Conservation (phyloP, 2,329 filamentous ascomycete genomes). For the Pseudopithomyces maydicus region DNA sequence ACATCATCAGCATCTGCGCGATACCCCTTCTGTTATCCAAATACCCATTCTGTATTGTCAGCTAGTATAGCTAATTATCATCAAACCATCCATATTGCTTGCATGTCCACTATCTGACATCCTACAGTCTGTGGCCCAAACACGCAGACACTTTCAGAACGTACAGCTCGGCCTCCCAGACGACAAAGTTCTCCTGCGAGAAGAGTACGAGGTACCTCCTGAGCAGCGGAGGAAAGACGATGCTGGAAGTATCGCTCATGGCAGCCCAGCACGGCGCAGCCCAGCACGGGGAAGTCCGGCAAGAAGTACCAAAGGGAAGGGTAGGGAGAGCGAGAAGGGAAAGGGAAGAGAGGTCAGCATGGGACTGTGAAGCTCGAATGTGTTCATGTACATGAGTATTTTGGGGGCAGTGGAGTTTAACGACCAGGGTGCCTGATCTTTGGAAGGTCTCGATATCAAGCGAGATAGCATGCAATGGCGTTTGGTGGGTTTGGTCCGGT, state of each 20-base stretch:
- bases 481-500: too few species aligned
- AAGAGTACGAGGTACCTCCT: conserved; percentile 22
- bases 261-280: conserved; percentile 15
- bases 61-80: neutral
- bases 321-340: conserved; percentile 19
- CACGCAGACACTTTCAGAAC: conserved; percentile 36
- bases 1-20: too few species aligned
- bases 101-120: neutral
- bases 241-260: neutral
- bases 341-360: neutral
- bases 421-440: neutral
- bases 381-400: neutral
- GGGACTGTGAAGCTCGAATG: neutral
- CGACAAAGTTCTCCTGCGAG: conserved; percentile 15
- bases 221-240: conserved; percentile 7
- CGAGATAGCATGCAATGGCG: too few species aligned
- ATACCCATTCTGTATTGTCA: too few species aligned
- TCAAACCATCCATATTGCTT: neutral
- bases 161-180: conserved; percentile 32
- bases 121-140: conserved; percentile 33
- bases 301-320: conserved; percentile 16
- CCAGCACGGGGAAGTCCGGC: conserved; percentile 14
- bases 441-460: too few species aligned
- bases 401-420: conserved; percentile 7
- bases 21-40: too few species aligned